phyloP scores from a whole-genome alignment of 257 asterid species.

The Primulina tabacum region DNA sequence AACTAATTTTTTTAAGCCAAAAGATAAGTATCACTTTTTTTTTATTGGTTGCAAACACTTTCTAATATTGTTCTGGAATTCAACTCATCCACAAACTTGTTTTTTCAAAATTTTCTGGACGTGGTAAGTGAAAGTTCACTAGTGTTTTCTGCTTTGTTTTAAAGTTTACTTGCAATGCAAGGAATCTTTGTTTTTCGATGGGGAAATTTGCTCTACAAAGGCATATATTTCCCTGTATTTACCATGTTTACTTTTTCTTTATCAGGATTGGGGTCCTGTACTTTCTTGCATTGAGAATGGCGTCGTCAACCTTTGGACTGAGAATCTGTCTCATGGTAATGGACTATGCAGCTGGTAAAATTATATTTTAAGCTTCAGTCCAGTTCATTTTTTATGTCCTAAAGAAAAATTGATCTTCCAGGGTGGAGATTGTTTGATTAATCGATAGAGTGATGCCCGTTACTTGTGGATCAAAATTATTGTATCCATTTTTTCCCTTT shows the following conservation, averaged over 20 bases:
- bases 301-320: constrained; percentile 56
- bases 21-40: too few relatives aligned
- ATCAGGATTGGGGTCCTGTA: constrained; percentile 77
- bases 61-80: constrained; percentile 6
- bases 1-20: too few relatives aligned
- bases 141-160: neutral
- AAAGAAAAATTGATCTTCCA: constrained; percentile 11
- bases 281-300: constrained; percentile 61
- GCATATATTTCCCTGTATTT: constrained; percentile 20
- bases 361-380: constrained; percentile 6
- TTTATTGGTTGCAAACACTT: too few relatives aligned
- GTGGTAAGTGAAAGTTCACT: neutral
- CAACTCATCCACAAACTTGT: constrained; percentile 15
- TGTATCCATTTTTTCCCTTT: neutral
- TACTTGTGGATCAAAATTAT: constrained; percentile 10
- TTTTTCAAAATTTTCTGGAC: neutral
- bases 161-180: constrained; percentile 5
- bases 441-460: constrained; percentile 1
- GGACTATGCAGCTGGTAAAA: constrained; percentile 15
- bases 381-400: constrained; percentile 4
- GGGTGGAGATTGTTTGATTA: constrained; percentile 15
- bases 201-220: constrained; percentile 16
- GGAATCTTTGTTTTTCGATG: neutral
- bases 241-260: constrained; percentile 26
- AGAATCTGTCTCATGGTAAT: constrained; percentile 56